Conservation (phyloP, 768 basidiomycete genomes). For the Ephemerocybe angulata region DNA sequence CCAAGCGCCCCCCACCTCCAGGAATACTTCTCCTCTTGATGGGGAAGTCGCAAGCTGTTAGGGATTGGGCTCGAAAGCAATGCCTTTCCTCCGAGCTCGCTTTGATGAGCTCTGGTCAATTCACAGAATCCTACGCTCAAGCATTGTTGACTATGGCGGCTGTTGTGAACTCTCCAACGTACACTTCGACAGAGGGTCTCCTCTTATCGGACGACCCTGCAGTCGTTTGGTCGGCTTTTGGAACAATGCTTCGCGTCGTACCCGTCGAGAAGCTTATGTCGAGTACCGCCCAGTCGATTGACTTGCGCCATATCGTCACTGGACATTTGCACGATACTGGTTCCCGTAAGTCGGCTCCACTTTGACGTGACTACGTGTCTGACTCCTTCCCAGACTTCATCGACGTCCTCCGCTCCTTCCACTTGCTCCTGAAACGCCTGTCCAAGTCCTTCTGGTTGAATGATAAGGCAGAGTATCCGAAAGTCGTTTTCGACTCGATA, state of each 20-base stretch:
- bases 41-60: constrained; percentile 43
- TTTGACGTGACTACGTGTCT: constrained; percentile 7
- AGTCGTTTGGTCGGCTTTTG: constrained; percentile 53
- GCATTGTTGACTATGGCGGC: constrained; percentile 41
- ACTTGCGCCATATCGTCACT: constrained; percentile 52
- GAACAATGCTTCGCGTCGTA: constrained; percentile 45
- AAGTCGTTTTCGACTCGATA: constrained; percentile 76
- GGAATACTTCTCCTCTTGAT: constrained; percentile 59
- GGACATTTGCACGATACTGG: constrained; percentile 60
- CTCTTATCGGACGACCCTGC: constrained; percentile 34
- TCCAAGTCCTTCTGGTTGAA: constrained; percentile 61
- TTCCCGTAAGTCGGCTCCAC: constrained; percentile 43
- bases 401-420: constrained; percentile 55
- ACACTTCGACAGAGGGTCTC: not conserved
- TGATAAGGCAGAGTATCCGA: constrained; percentile 69
- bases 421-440: constrained; percentile 57
- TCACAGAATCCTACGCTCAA: constrained; percentile 42
- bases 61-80: constrained; percentile 59
- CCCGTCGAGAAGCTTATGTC: constrained; percentile 41
- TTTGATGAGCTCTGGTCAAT: constrained; percentile 48
- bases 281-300: constrained; percentile 30
- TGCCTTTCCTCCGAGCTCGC: constrained; percentile 29
- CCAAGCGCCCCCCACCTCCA: constrained; percentile 53
- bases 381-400: constrained; percentile 47
- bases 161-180: constrained; percentile 21